Evolutionary conservation across 345 rosid genomes (phyloP).

Genomic region (Gossypium arboreum): DNA sequence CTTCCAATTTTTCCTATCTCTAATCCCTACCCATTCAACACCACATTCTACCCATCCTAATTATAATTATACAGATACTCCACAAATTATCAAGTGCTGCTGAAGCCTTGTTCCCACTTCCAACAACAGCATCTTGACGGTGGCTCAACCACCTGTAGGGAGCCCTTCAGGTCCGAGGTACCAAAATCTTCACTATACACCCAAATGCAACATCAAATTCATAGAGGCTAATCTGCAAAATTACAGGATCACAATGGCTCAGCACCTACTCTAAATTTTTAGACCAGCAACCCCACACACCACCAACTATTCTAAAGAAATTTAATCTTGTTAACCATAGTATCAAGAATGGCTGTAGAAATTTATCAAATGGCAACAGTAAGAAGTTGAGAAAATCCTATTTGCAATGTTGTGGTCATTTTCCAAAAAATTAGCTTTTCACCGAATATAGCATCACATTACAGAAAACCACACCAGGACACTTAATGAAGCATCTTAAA

Average conservation of each 20-base stretch:
- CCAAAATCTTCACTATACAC: constrained; percentile 9
- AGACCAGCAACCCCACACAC: constrained; percentile 6
- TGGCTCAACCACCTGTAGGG: not conserved
- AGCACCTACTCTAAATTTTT: constrained; percentile 28
- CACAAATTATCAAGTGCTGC: too few species aligned
- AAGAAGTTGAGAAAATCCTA: constrained; percentile 6
- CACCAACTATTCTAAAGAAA: not conserved
- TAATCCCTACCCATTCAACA: too few species aligned
- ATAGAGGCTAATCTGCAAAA: constrained; percentile 9
- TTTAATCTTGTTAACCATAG: not conserved
- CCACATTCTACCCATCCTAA: too few species aligned
- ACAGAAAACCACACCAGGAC: not conserved
- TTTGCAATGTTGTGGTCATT: not conserved
- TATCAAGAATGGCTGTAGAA: not conserved
- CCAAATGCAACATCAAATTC: constrained; percentile 19
- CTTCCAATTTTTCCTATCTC: too few species aligned
- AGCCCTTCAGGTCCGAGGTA: constrained; percentile 25
- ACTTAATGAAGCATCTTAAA: not conserved
- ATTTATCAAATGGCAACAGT: not conserved
- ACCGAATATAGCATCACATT: not conserved
- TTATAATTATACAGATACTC: too few species aligned
- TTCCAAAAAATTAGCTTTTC: not conserved
- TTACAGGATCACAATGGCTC: constrained; percentile 20
- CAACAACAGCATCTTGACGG: too few species aligned
- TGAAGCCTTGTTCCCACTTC: too few species aligned